Conservation (phyloP, 192 early-diverging fungal species). For the Chytriomyces confervae region DNA sequence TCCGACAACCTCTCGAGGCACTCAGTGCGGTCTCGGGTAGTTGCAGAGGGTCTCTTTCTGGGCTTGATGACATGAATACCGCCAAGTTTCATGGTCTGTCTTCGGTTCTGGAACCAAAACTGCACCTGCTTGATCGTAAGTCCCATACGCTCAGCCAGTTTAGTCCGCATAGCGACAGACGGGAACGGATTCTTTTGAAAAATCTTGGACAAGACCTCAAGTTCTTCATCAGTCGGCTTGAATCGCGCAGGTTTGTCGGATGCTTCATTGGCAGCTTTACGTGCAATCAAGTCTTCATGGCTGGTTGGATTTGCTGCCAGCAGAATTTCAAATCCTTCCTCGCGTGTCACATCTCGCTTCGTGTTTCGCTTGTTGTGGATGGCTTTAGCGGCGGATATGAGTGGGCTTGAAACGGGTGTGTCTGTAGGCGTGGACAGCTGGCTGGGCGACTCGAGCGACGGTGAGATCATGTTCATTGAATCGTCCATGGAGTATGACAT, state of each 20-base stretch:
- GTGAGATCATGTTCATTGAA: not conserved
- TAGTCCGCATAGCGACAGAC: not conserved
- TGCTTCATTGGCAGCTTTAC: not conserved
- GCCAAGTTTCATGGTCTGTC: slow-evolving; percentile 8
- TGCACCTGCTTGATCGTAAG: slow-evolving; percentile 25
- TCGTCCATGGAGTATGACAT: not conserved
- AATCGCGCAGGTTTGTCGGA: slow-evolving; percentile 4
- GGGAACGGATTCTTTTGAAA: slow-evolving; percentile 2
- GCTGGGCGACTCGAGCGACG: not conserved
- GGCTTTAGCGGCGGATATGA: not conserved
- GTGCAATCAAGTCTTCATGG: not conserved
- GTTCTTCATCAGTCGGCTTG: not conserved
- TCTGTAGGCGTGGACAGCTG: not conserved
- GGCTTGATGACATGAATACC: slow-evolving; percentile 32
- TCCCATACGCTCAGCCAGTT: slow-evolving; percentile 11
- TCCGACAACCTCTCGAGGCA: not conserved
- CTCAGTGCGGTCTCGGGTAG: not conserved
- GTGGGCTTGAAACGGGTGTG: not conserved
- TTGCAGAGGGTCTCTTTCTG: not conserved
- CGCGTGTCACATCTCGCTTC: not conserved
- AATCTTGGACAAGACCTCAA: not conserved
- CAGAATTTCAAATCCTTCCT: not conserved
- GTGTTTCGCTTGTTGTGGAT: not conserved
- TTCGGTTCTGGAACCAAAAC: slow-evolving; percentile 34
- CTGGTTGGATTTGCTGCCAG: not conserved